Conservation (phyloP, 169 alveolate genomes). For the Plasmodium malariae region DNA sequence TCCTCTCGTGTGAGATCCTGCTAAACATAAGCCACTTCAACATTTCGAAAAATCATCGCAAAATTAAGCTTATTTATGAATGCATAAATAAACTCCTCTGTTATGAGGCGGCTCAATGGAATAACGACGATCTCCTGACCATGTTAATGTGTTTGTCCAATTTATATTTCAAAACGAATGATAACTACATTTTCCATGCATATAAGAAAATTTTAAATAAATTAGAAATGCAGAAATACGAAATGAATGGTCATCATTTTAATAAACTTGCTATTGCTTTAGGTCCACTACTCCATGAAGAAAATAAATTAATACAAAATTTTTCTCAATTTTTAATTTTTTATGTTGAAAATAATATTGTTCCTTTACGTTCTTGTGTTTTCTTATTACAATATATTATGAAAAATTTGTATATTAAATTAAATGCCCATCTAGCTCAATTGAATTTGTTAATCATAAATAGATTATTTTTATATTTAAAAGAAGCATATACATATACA, state of each 20-base stretch:
- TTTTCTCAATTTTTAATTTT: constrained; percentile 22
- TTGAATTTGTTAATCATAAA: constrained; percentile 28
- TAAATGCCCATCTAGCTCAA: constrained; percentile 5
- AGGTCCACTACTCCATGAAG: constrained; percentile 43
- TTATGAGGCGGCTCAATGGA: not conserved
- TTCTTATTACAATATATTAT: constrained; percentile 46
- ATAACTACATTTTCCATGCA: constrained; percentile 52
- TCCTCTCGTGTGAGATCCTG: constrained; percentile 22
- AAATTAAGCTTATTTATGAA: constrained; percentile 41
- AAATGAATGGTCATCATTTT: constrained; percentile 54
- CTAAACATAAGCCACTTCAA: constrained; percentile 56
- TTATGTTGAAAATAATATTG: constrained; percentile 32
- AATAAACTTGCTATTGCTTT: constrained; percentile 36
- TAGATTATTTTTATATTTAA: constrained; percentile 20
- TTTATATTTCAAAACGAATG: constrained; percentile 39
- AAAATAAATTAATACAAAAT: constrained; percentile 30
- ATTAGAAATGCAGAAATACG: constrained; percentile 8
- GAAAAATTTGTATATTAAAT: constrained; percentile 25
- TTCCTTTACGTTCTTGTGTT: constrained; percentile 74
- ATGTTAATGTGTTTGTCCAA: constrained; percentile 50
- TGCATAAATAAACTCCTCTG: constrained; percentile 28
- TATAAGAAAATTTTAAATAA: constrained; percentile 21
- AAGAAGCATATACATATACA: constrained; percentile 3
- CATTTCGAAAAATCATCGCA: constrained; percentile 53
- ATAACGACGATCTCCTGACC: constrained; percentile 1